phyloP scores from a whole-genome alignment of 257 asterid species.

The Nicotiana sylvestris region DNA sequence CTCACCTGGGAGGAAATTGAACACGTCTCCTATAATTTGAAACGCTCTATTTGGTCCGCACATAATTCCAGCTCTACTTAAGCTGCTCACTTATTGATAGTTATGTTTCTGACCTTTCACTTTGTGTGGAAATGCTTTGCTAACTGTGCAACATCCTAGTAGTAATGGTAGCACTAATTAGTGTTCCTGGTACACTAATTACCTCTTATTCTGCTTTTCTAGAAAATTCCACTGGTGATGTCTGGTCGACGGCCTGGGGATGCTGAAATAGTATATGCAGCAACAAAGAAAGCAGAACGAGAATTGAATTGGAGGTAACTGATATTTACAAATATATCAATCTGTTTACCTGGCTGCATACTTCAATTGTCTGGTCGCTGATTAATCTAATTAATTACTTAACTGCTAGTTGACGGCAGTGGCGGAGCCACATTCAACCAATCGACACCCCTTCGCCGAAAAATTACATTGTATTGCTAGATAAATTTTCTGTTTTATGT shows the following conservation, averaged over 20 bases:
- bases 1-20: background rate
- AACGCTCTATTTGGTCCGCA: background rate
- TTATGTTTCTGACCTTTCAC: background rate
- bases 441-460: too few species aligned
- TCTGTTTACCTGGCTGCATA: background rate
- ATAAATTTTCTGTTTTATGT: too few species aligned
- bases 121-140: background rate
- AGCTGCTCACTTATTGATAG: background rate
- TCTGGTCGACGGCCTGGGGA: slow-evolving; percentile 91
- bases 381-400: background rate
- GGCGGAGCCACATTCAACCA: too few species aligned
- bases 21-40: background rate
- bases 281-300: slow-evolving; percentile 80
- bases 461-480: too few species aligned
- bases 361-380: background rate
- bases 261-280: slow-evolving; percentile 85
- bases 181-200: background rate
- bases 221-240: slow-evolving; percentile 83
- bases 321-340: background rate
- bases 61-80: background rate
- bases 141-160: background rate
- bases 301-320: slow-evolving; percentile 96
- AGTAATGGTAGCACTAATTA: background rate
- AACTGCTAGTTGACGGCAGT: background rate
- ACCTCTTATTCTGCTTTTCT: slow-evolving; percentile 2